Base-by-base conservation (phyloP, 2,329 filamentous ascomycete genomes). In the Neoarthrinium moseri region DNA sequence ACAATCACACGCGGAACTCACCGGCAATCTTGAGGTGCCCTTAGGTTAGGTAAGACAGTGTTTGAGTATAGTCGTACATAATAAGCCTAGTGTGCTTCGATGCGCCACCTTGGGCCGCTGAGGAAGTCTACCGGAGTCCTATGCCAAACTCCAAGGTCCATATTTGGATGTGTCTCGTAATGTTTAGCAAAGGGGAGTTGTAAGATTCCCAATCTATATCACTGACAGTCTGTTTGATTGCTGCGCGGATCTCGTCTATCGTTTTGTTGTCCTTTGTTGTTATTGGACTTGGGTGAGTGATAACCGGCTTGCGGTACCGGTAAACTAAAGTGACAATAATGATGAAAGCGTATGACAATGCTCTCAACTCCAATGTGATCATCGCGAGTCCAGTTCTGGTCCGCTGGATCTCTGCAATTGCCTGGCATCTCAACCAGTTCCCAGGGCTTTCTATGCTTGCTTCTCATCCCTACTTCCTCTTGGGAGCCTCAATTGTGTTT, bases 401-500 rank as follows among this genome's bases (percentile, higher is more conserved):
- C 6, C 33, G 8, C n/a, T 36, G 33, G n/a, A 36, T 36, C 18
- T 36, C 33, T 36, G 33, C 33, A 6, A 36, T 21, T 36, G 33
- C n/a, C n/a, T n/a, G n/a, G n/a, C n/a, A n/a, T n/a, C n/a, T n/a
- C n/a, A n/a, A n/a, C n/a, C n/a, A n/a, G n/a, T n/a, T n/a, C n/a
- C n/a, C n/a, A n/a, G n/a, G n/a, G n/a, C n/a, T n/a, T n/a, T n/a
- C n/a, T n/a, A n/a, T n/a, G n/a, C n/a, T n/a, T n/a, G n/a, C n/a
- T n/a, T n/a, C n/a, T n/a, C n/a, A n/a, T n/a, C n/a, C n/a, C n/a
- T n/a, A n/a, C n/a, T n/a, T n/a, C n/a, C n/a, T n/a, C n/a, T n/a
- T 62, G 12, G 47, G 24, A 7, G 11, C 24, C 30, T 58, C 56
- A 17, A 52, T 30, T 5, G 41, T 20, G 15, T 26, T 49, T 6